These are phyloP conservation scores for Myxozyma kluyveri DNA, from an alignment of 805 yeast genomes.

Conservation along the genomic window DNA sequence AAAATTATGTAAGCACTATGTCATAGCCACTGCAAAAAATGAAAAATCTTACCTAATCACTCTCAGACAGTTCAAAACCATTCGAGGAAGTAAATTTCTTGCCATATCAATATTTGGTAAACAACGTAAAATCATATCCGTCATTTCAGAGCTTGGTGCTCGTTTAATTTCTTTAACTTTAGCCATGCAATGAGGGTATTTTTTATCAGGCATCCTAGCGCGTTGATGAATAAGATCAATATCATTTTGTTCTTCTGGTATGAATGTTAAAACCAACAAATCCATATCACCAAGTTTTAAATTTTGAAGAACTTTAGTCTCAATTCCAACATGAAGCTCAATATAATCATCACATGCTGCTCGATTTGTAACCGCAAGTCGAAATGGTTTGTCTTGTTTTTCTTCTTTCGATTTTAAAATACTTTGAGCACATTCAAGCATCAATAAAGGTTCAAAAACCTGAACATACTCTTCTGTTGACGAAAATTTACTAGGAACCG, in stretches of 20 bases:
- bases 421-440: conserved; percentile 93
- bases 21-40: not conserved
- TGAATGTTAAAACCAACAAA: conserved; percentile 60
- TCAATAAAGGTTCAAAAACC: conserved; percentile 72
- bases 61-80: conserved; percentile 63
- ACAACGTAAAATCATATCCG: conserved; percentile 74
- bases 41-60: conserved; percentile 52
- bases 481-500: conserved; percentile 56
- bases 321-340: conserved; percentile 76
- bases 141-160: conserved; percentile 55
- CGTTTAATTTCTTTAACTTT: conserved; percentile 71
- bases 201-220: conserved; percentile 25
- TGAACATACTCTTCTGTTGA: conserved; percentile 64
- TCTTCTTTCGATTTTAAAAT: conserved; percentile 70
- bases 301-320: conserved; percentile 50
- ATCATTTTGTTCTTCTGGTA: conserved; percentile 40
- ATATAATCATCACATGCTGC: conserved; percentile 81
- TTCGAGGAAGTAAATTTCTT: conserved; percentile 58
- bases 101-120: conserved; percentile 48
- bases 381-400: conserved; percentile 58
- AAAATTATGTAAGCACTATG: not conserved
- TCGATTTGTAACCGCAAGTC: conserved; percentile 70
- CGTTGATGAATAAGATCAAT: not conserved
- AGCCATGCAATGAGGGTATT: conserved; percentile 62
- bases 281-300: conserved; percentile 70